Percentiles rank a stretch among this genome's conserved stretches.
phyloP scores from a whole-genome alignment of 2,329 filamentous ascomycete genomes.

The Alternaria dauci region DNA sequence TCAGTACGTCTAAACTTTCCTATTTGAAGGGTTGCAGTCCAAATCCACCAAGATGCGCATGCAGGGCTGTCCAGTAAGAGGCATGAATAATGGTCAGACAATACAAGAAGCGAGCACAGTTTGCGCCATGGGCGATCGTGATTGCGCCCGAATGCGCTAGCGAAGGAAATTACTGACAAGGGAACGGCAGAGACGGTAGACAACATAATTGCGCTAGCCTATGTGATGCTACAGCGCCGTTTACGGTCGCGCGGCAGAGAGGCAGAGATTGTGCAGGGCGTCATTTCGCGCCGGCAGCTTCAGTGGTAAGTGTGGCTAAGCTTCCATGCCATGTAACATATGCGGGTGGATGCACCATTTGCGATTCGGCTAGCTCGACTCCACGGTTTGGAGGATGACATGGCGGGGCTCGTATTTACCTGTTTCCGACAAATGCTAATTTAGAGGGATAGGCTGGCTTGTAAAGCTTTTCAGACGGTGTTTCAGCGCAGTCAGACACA shows the following conservation, averaged over 20 bases:
- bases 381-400: slow-evolving; percentile 28
- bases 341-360: slow-evolving; percentile 19
- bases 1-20: slow-evolving; percentile 54
- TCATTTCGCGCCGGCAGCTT: slow-evolving; percentile 67
- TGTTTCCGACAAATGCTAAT: slow-evolving; percentile 23
- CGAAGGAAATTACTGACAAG: slow-evolving; percentile 28
- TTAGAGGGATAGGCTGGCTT: slow-evolving; percentile 65
- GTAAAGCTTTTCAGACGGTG: slow-evolving; percentile 73
- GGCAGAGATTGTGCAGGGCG: slow-evolving; percentile 49
- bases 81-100: slow-evolving; percentile 21
- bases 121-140: slow-evolving; percentile 27
- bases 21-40: slow-evolving; percentile 4
- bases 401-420: slow-evolving; percentile 27
- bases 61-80: slow-evolving; percentile 21
- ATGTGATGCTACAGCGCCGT: slow-evolving; percentile 67
- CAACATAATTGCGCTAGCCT: slow-evolving; percentile 71
- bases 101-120: slow-evolving; percentile 19
- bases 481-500: slow-evolving; percentile 75
- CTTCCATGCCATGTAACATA: slow-evolving; percentile 31
- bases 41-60: slow-evolving; percentile 19
- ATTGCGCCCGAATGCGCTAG: slow-evolving; percentile 16
- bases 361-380: slow-evolving; percentile 20
- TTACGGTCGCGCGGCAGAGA: slow-evolving; percentile 53
- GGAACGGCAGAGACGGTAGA: slow-evolving; percentile 66
- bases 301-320: slow-evolving; percentile 64